Base-by-base conservation (phyloP, 2,329 filamentous ascomycete genomes). In the Akanthomyces muscarius region DNA sequence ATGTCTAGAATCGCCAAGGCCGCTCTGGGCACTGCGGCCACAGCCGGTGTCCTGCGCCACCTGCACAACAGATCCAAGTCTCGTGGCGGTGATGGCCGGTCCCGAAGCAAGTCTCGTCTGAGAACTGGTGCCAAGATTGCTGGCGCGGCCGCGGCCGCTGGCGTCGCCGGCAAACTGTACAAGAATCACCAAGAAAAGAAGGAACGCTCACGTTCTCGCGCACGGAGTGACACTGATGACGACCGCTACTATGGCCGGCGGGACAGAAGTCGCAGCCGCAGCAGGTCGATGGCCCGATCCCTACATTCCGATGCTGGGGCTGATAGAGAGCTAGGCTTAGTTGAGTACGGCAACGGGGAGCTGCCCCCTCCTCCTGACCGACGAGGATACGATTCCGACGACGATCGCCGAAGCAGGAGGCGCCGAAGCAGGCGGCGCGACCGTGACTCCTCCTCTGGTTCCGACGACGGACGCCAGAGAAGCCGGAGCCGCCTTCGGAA, bases 311-410 rank as follows among this genome's bases (percentile, higher is more conserved):
- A 81, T 73, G 76, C 77, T 71, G 76, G 75, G 73, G 80, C 83
- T 87, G 85, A 87, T 84, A 81, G 80, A 78, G 84, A 86, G 77
- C 78, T 87, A 86, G 86, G 85, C 77, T 80, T 87, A 80, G 84
- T 88, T 81, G 83, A 88, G 74, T 88, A 88, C 78, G 86, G 86
- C 68, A 79, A 77, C 71, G 80, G 82, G 67, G 84, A 85, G 69
- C 78, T 88, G 67, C 75, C 76, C 67, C 78, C 78, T 66, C 75
- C 76, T 67, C 78, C 78, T 65, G 70, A 74, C 65, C 72, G 76
- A 75, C 61, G 80, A 82, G 65, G 78, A 79, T 64, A 73, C 61
- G 50, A 54, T 5, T 28, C 50, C 28, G 59, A 61, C 50, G 50
- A 54, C 50, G 59, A 61, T 6, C 28, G 50, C 10, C 18, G 50